These are phyloP conservation scores for Vaccinium macrocarpon DNA, from an alignment of 148 eudicot genomes.

Conservation along the genomic window DNA sequence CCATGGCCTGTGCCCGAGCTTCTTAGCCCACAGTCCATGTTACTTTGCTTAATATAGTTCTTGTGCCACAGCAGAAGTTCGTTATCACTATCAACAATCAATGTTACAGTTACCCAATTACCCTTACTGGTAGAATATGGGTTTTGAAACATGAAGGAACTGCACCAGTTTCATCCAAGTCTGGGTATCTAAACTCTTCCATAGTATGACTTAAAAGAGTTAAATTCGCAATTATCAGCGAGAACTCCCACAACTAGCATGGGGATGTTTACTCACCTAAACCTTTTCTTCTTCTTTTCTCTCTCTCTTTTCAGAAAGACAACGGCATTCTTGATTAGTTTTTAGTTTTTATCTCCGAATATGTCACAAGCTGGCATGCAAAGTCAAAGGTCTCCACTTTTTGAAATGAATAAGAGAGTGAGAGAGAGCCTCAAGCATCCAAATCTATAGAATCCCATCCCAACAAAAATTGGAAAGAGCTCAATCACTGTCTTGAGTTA, in stretches of 20 bases:
- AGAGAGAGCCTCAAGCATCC: not conserved
- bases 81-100: not conserved
- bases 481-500: not conserved
- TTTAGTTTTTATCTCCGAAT: too few relatives aligned
- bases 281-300: too few relatives aligned
- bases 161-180: not conserved
- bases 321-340: not conserved
- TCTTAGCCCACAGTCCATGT: not conserved
- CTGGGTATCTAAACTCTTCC: not conserved
- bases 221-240: not conserved
- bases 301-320: not conserved
- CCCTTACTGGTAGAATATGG: not conserved
- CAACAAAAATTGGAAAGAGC: not conserved
- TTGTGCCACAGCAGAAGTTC: conserved; percentile 3
- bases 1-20: too few relatives aligned
- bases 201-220: not conserved
- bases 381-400: not conserved
- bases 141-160: not conserved
- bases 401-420: not conserved
- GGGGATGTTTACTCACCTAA: not conserved
- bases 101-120: not conserved
- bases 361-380: too few relatives aligned
- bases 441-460: not conserved
- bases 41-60: not conserved
- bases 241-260: not conserved